A percentile compares a stretch with the other conserved stretches of the same genome.
Conservation (phyloP, 2,329 filamentous ascomycete genomes). For the Lachnellula hyalina region DNA sequence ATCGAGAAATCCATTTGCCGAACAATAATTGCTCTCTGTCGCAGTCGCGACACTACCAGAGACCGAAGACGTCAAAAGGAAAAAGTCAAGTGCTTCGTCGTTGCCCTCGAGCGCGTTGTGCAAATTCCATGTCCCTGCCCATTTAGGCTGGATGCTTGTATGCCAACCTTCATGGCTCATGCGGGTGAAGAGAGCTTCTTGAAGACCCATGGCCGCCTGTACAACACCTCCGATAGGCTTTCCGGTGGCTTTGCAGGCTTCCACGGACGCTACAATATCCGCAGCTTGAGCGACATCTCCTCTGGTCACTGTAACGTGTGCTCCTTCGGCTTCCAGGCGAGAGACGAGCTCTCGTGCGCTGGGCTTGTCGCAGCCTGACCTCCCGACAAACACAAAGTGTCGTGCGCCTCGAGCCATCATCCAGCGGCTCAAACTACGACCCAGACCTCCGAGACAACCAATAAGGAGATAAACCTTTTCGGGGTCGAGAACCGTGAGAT, state of each 20-base stretch:
- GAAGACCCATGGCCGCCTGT: conserved; percentile 21
- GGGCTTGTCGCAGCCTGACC: conserved; percentile 8
- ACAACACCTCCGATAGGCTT: conserved; percentile 15
- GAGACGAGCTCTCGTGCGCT: conserved; percentile 24
- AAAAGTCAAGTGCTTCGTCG: conserved; percentile 33
- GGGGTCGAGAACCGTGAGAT: conserved; percentile 1
- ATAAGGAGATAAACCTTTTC: conserved; percentile 13
- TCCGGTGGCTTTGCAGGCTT: not conserved
- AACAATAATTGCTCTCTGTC: conserved; percentile 1
- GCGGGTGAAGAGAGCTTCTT: conserved; percentile 16
- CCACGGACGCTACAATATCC: conserved; percentile 1
- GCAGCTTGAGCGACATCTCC: conserved; percentile 1
- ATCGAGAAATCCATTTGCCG: conserved; percentile 4
- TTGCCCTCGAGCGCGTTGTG: conserved; percentile 5
- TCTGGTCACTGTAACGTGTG: not conserved
- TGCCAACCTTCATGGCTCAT: not conserved
- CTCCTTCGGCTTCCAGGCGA: conserved; percentile 16
- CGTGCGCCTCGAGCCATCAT: conserved; percentile 13
- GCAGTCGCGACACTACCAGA: not conserved
- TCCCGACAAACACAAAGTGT: conserved; percentile 11
- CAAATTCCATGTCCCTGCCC: conserved; percentile 6
- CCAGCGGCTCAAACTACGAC: conserved; percentile 14
- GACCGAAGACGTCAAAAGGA: not conserved
- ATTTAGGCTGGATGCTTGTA: conserved; percentile 1
- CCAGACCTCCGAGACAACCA: conserved; percentile 16